Base-by-base conservation (phyloP, 495 filamentous ascomycete genomes). In the Talaromyces proteolyticus region DNA sequence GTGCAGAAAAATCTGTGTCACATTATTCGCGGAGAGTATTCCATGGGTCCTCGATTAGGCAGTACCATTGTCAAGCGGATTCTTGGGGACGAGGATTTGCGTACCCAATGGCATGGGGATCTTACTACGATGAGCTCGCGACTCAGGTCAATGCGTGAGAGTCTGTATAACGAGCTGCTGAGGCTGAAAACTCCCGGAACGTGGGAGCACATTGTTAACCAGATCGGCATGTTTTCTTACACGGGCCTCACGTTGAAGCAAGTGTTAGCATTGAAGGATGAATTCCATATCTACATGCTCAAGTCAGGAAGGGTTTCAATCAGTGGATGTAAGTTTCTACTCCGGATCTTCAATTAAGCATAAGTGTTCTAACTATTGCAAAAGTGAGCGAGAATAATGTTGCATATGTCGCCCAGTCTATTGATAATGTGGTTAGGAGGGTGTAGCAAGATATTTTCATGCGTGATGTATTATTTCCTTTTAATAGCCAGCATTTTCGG, bases 341-440 rank as follows among this genome's bases (percentile, higher is more conserved):
- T 6, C 40, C 1, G 8, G 12, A 29, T 6, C 29, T 14, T 43
- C 20, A 29, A 41, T 2, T 2, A 10, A 47, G 10, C 91, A 88
- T 44, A 91, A 90, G 78, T n/a, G n/a, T n/a, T 91, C 92, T 56
- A 87, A 89, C 10, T 75, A 87, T n/a, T 88, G 90, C 57, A 85
- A 78, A 49, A 96, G 68, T 78, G 63, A 76, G 68, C 61, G 52
- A 73, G 42, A 69, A 68, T 54, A 77, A 77, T 47, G 71, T 77
- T 36, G 51, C 54, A 20, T 77, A 77, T 53, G 72, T 77, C 25
- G 75, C 74, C 10, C 59, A 66, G 41, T 69, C 70, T 34, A 72
- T 75, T 38, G 62, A 75, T 54, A 62, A 72, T 44, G 66, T 75
- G 21, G 65, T 76, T 24, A 67, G 70, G 26, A 74, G 66, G 50